Evolutionary conservation across 148 eudicot genomes (phyloP), one percentile per base, ranked within the genome.

Genomic region (Silene conica): DNA sequence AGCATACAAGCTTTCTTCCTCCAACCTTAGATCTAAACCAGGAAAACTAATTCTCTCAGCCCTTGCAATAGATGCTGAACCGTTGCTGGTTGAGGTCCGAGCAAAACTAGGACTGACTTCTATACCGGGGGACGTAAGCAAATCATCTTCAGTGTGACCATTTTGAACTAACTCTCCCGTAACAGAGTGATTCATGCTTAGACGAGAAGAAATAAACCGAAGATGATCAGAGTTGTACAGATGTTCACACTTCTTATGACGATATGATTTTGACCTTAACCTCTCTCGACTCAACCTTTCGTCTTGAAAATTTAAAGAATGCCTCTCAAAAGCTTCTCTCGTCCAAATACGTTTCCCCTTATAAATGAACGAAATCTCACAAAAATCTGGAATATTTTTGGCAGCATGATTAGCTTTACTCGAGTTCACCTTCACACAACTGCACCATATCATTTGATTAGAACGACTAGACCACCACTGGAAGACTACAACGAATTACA

Each of bases 291-390:
- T 14, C 41, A 6, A 63, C 9, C 77, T 70, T 25, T 67, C 81
- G 41, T 67, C 38, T 69, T 67, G 77, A 74, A 48, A 28, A 41
- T 28, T 19, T 76, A 55, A 41, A 46, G 64, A 28, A 68, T 45
- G 46, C 62, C 71, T 63, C 45, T 71, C 84, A 63, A 66, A 78
- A 80, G 89, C 89, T 83, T 88, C 84, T 83, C 84, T 85, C 66
- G 86, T 90, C 96, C 92, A 88, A 16, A 81, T 66, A 76, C 78
- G 86, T 73, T 86, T 88, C 73, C 91, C 96, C 83, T 87, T 92
- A 74, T 85, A 63, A 72, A 92, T 82, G 74, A 87, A 88, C 87
- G 81, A 85, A 67, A 92, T 85, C 83, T 90, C 85, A 80, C 96
- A 92, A 82, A 76, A 92, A 2, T 77, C 69, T 63, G 97, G 96